These are phyloP conservation scores for Lithospermum erythrorhizon DNA, from an alignment of 257 asterid species.

Conservation along the genomic window DNA sequence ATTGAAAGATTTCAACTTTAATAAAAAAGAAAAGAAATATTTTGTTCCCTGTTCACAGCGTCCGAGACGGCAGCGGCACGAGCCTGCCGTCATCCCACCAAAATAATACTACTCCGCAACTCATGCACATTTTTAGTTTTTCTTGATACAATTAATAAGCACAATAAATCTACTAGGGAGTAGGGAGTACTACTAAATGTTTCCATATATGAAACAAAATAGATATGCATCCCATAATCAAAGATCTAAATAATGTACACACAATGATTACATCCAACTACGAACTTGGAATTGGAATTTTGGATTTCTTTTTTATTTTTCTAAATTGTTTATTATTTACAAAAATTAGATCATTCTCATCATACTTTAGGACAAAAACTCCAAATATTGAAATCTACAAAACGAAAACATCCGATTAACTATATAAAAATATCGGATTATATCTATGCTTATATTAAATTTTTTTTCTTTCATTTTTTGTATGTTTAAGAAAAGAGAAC, in stretches of 20 bases:
- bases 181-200: not conserved
- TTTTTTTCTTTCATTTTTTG: slow-evolving; percentile 20
- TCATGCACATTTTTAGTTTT: slow-evolving; percentile 4
- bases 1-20: too few relatives aligned
- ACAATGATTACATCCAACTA: not conserved
- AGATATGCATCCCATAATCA: slow-evolving; percentile 17
- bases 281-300: not conserved
- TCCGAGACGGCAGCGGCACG: slow-evolving; percentile 61
- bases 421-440: slow-evolving; percentile 17
- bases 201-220: slow-evolving; percentile 22
- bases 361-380: not conserved
- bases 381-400: slow-evolving; percentile 1
- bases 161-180: not conserved
- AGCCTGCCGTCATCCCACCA: slow-evolving; percentile 26
- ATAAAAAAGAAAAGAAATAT: too few relatives aligned
- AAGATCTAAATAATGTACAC: not conserved
- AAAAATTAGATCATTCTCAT: not conserved
- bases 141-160: not conserved
- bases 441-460: slow-evolving; percentile 12
- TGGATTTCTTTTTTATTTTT: not conserved
- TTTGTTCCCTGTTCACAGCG: slow-evolving; percentile 23
- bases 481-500: slow-evolving; percentile 5
- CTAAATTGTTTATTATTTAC: not conserved
- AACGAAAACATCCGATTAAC: slow-evolving; percentile 9
- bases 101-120: too few relatives aligned